These are phyloP conservation scores for Kuraishia molischiana DNA, from an alignment of 805 yeast species.

Conservation along the genomic window DNA sequence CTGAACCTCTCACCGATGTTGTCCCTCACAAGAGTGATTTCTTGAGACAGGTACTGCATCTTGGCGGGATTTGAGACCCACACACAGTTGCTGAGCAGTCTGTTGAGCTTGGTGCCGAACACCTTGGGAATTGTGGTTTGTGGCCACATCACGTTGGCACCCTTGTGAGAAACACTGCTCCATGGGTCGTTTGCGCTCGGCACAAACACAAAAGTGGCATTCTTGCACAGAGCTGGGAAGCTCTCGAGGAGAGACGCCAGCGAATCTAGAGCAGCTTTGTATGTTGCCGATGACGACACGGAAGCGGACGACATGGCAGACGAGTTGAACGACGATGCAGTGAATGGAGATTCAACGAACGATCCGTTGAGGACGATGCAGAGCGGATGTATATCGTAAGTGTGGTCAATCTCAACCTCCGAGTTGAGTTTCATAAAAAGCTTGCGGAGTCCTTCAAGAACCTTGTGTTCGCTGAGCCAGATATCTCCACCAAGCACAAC, in stretches of 20 bases:
- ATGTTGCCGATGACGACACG: constrained; percentile 40
- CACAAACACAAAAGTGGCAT: constrained; percentile 55
- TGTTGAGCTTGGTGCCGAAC: constrained; percentile 58
- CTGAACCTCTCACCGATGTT: constrained; percentile 62
- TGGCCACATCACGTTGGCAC: constrained; percentile 60
- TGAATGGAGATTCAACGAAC: constrained; percentile 58
- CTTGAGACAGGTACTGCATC: constrained; percentile 74
- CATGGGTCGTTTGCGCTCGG: constrained; percentile 96
- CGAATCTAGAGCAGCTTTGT: constrained; percentile 63
- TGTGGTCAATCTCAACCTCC: constrained; percentile 26
- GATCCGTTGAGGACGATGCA: constrained; percentile 79
- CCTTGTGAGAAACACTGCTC: constrained; percentile 63
- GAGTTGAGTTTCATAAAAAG: constrained; percentile 45
- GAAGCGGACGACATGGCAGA: constrained; percentile 39
- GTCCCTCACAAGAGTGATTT: constrained; percentile 66
- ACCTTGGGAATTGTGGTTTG: constrained; percentile 59
- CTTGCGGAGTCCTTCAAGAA: constrained; percentile 57
- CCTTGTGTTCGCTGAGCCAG: constrained; percentile 47
- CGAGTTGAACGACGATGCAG: constrained; percentile 31
- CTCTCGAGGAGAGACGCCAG: constrained; percentile 56
- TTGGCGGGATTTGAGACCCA: constrained; percentile 76
- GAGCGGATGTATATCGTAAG: constrained; percentile 32
- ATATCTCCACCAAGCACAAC: constrained; percentile 71
- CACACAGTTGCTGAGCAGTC: constrained; percentile 40
- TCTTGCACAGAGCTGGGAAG: constrained; percentile 41